Percentiles rank a stretch among this genome's conserved stretches.
These are phyloP conservation scores for Ichthyophthirius multifiliis DNA, from an alignment of 169 alveolate species.

Conservation along the genomic window DNA sequence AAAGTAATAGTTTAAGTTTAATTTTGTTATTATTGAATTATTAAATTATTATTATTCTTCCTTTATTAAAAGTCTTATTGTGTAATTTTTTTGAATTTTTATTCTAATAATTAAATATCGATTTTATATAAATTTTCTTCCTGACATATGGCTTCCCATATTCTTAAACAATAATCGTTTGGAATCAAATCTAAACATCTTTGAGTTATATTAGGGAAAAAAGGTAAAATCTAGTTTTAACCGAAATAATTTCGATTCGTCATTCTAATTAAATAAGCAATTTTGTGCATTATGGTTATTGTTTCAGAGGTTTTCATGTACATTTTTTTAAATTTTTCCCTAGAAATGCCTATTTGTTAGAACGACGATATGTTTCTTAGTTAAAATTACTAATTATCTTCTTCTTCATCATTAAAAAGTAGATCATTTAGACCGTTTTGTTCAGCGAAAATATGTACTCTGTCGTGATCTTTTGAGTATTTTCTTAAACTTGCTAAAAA, in stretches of 20 bases:
- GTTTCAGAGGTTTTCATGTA: constrained; percentile 4
- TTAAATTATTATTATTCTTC: background rate
- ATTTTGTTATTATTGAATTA: background rate
- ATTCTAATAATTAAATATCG: background rate
- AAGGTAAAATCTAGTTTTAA: background rate
- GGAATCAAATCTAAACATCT: background rate
- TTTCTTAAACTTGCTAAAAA: background rate
- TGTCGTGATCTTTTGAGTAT: background rate
- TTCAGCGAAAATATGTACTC: constrained; percentile 5
- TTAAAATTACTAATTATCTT: background rate
- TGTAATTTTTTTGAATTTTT: background rate
- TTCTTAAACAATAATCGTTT: background rate
- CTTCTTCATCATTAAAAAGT: background rate
- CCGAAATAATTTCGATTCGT: background rate
- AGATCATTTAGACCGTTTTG: background rate
- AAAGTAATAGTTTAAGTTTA: background rate
- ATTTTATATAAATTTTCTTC: background rate
- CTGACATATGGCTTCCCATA: background rate
- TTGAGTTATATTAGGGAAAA: background rate
- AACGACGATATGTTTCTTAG: no score
- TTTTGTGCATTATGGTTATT: background rate
- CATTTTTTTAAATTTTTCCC: background rate
- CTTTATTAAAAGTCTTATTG: no score
- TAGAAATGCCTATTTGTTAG: background rate
- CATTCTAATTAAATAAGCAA: background rate